Evolutionary conservation across 1,284 basidiomycete genomes (phyloP).

Genomic region (Leccinum pallidistipes): DNA sequence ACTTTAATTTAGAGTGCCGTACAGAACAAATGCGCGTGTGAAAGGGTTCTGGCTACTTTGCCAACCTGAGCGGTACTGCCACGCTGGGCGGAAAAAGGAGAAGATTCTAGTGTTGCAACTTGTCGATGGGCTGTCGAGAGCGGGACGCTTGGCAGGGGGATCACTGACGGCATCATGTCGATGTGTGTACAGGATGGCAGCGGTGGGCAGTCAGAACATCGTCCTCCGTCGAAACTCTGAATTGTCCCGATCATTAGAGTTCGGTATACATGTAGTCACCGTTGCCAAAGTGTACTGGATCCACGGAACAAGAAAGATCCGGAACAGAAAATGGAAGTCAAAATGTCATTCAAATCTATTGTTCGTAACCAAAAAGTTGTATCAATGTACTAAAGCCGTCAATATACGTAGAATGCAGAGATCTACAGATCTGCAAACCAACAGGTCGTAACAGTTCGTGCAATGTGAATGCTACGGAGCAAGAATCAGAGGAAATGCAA

Average conservation of each 20-base stretch:
- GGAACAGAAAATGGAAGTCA: conserved; percentile 11
- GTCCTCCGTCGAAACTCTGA: neutral
- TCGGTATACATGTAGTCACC: neutral
- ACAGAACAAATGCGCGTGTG: neutral
- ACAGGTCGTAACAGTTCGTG: too few relatives aligned
- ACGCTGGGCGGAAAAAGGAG: neutral
- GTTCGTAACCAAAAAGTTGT: neutral
- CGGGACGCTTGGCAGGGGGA: neutral
- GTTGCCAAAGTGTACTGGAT: neutral
- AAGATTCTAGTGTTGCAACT: neutral
- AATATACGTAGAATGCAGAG: conserved; percentile 27
- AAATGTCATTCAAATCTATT: too few relatives aligned
- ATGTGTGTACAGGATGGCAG: neutral
- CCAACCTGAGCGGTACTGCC: too few relatives aligned
- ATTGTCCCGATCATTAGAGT: neutral
- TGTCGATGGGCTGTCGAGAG: neutral
- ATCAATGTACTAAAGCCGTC: conserved; percentile 21
- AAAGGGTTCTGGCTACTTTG: neutral
- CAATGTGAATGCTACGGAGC: too few relatives aligned
- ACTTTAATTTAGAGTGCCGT: too few relatives aligned
- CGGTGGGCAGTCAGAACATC: neutral
- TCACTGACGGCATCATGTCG: neutral
- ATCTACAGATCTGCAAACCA: conserved; percentile 32
- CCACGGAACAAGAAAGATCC: conserved; percentile 1
- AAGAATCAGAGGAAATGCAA: too few relatives aligned